phyloP scores from a whole-genome alignment of 345 rosid genomes.

The Euphorbia pulcherrima region DNA sequence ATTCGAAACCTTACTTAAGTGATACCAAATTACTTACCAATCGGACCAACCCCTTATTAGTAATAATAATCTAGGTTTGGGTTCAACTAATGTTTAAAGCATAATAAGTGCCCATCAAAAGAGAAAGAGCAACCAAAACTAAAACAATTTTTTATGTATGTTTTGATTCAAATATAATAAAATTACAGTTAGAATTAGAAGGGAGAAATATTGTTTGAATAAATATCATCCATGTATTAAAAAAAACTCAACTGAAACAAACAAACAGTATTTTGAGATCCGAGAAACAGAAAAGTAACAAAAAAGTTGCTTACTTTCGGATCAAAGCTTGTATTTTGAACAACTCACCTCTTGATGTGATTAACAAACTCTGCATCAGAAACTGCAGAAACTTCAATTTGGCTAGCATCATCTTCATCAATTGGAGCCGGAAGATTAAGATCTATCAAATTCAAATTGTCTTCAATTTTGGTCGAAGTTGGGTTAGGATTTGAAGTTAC shows the following conservation, averaged over 20 bases:
- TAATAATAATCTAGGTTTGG: no score
- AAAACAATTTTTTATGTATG: no score
- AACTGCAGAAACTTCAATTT: constrained; percentile 62
- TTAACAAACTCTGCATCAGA: constrained; percentile 58
- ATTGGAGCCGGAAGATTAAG: constrained; percentile 87
- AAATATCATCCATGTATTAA: constrained; percentile 18
- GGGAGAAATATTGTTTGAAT: constrained; percentile 29
- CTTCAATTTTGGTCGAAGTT: constrained; percentile 29
- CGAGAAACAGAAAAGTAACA: constrained; percentile 24
- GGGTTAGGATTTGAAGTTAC: constrained; percentile 26
- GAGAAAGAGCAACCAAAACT: no score
- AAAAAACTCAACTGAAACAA: constrained; percentile 17
- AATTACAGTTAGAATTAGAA: constrained; percentile 44
- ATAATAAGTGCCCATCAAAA: no score
- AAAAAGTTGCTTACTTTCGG: constrained; percentile 41
- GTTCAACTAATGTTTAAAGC: no score
- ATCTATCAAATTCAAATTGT: constrained; percentile 50
- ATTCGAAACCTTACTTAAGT: no score
- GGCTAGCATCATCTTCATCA: constrained; percentile 61
- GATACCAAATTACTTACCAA: no score
- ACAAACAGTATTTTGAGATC: constrained; percentile 42
- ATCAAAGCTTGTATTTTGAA: constrained; percentile 24
- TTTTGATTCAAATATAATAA: no score
- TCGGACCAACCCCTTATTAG: no score
- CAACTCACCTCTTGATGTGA: constrained; percentile 29